These are phyloP conservation scores for Solanum hybrid DNA, from an alignment of 305 asterid species.

Conservation along the genomic window DNA sequence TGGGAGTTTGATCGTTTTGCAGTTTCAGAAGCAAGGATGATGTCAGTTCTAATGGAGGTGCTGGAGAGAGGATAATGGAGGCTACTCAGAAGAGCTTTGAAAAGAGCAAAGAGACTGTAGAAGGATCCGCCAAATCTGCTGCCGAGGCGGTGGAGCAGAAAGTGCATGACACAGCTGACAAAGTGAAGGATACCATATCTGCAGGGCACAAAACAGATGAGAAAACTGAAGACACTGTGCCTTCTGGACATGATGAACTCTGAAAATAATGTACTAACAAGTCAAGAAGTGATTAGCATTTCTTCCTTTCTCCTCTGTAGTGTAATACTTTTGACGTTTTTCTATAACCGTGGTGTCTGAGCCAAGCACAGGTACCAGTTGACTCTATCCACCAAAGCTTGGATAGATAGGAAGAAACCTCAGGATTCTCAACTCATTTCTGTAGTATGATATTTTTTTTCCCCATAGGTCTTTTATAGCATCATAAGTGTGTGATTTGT, in stretches of 20 bases:
- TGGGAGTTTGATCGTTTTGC: not conserved
- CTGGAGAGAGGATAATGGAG: slow-evolving; percentile 7
- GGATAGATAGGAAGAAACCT: not conserved
- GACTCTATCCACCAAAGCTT: not conserved
- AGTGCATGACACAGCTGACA: slow-evolving; percentile 12
- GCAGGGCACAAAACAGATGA: not conserved
- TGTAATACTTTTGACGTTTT: not conserved
- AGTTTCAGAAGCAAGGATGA: slow-evolving; percentile 23
- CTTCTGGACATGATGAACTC: slow-evolving; percentile 3
- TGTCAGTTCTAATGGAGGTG: not conserved
- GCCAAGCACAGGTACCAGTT: not conserved
- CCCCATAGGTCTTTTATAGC: not conserved
- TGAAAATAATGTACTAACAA: not conserved
- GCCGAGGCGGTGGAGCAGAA: slow-evolving; percentile 17
- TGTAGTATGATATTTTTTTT: not conserved
- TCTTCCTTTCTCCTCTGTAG: not conserved
- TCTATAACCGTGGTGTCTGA: not conserved
- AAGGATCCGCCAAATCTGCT: slow-evolving; percentile 22
- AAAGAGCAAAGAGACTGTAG: slow-evolving; percentile 6
- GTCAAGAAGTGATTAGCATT: not conserved
- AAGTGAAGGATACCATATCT: slow-evolving; percentile 1
- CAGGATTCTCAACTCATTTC: not conserved
- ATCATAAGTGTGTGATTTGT: not conserved
- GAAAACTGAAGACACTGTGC: slow-evolving; percentile 1
- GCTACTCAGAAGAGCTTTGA: slow-evolving; percentile 28